A percentile compares a stretch with the other conserved stretches of the same genome.
phyloP scores from a whole-genome alignment of 345 rosid species.

The Ceriops zippeliana region DNA sequence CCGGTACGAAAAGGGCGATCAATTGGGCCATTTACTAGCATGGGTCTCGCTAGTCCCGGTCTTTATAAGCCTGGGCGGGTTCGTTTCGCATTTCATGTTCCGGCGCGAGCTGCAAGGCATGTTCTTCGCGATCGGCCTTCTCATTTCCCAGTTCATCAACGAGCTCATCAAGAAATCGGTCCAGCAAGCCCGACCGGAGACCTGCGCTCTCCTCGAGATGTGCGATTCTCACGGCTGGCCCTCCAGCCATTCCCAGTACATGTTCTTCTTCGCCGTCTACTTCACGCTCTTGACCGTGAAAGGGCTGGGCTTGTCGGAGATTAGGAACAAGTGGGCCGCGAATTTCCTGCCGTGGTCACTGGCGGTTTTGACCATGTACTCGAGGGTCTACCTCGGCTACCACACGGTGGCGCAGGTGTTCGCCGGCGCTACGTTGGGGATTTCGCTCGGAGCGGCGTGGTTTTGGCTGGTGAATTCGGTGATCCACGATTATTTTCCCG shows the following conservation, averaged over 20 bases:
- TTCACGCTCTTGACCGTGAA: slow-evolving; percentile 48
- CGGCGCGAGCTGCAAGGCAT: slow-evolving; percentile 88
- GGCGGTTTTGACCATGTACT: slow-evolving; percentile 74
- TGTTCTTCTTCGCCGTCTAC: slow-evolving; percentile 84
- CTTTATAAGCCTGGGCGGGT: slow-evolving; percentile 86
- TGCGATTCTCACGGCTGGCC: slow-evolving; percentile 99
- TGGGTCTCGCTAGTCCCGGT: slow-evolving; percentile 90
- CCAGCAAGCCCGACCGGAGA: slow-evolving; percentile 85
- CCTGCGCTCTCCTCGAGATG: slow-evolving; percentile 75
- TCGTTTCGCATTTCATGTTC: slow-evolving; percentile 81
- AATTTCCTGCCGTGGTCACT: slow-evolving; percentile 53
- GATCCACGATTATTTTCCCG: slow-evolving; percentile 48
- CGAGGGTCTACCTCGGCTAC: slow-evolving; percentile 92
- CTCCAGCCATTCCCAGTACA: slow-evolving; percentile 84
- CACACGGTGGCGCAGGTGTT: slow-evolving; percentile 85
- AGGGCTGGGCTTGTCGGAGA: slow-evolving; percentile 59
- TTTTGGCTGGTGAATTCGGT: slow-evolving; percentile 72
- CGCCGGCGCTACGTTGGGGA: slow-evolving; percentile 71
- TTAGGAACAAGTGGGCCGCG: slow-evolving; percentile 43
- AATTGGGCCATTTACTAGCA: slow-evolving; percentile 75
- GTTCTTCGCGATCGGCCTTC: slow-evolving; percentile 82
- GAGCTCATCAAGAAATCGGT: slow-evolving; percentile 63
- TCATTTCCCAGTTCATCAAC: slow-evolving; percentile 75
- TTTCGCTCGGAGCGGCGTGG: slow-evolving; percentile 62
- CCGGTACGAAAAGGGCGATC: slow-evolving; percentile 73